A percentile compares a stretch with the other conserved stretches of the same genome.
Conservation (phyloP, 306 rosid species). For the Vachellia collinsii region DNA sequence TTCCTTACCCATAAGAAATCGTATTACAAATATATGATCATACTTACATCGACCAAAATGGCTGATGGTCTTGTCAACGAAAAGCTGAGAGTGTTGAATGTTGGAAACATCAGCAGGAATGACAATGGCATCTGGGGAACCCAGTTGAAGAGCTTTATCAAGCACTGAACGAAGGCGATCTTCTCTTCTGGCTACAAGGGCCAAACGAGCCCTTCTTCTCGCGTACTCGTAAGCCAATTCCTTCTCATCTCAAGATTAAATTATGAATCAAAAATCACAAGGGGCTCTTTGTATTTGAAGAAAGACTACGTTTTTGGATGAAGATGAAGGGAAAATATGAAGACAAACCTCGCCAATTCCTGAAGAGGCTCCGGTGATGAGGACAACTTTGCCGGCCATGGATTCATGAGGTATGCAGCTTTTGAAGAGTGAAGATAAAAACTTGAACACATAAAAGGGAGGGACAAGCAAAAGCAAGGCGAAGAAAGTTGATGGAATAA, state of each 20-base stretch:
- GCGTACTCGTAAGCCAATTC: conserved; percentile 33
- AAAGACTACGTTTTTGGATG: neutral
- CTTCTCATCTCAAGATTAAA: neutral
- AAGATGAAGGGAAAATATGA: neutral
- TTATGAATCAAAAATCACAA: neutral
- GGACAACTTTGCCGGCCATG: conserved; percentile 25
- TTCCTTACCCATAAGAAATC: neutral
- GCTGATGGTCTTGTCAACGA: neutral
- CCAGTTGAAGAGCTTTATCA: neutral
- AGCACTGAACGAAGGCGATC: neutral
- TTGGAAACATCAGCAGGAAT: conserved; percentile 19
- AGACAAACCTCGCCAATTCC: conserved; percentile 29
- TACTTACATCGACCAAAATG: conserved; percentile 4
- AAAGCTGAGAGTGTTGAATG: neutral
- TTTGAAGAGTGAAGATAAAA: neutral
- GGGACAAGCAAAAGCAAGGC: conserved; percentile 16
- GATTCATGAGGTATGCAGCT: neutral
- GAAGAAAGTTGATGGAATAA: neutral
- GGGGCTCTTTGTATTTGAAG: neutral
- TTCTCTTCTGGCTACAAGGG: conserved; percentile 31
- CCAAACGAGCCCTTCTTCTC: conserved; percentile 25
- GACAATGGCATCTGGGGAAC: neutral
- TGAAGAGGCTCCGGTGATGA: conserved; percentile 32
- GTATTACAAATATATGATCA: neutral
- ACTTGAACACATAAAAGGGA: neutral